These are phyloP conservation scores for Agroathelia rolfsii DNA, from an alignment of 1,284 basidiomycete species.

Conservation along the genomic window DNA sequence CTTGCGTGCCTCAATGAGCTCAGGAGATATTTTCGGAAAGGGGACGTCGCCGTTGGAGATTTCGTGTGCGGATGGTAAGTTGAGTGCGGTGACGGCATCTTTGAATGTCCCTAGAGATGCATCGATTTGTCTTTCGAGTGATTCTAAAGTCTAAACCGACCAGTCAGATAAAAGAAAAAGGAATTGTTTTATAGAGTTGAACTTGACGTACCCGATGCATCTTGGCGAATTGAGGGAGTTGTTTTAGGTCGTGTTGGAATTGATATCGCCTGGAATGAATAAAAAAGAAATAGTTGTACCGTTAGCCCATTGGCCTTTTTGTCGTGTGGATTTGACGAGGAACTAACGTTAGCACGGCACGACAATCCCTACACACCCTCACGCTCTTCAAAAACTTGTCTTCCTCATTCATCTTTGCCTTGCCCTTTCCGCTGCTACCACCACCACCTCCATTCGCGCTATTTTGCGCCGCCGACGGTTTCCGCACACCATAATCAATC, in stretches of 20 bases:
- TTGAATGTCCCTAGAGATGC: too few species aligned
- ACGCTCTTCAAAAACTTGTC: slow-evolving; percentile 73
- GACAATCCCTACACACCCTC: slow-evolving; percentile 76
- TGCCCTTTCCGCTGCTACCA: slow-evolving; percentile 16
- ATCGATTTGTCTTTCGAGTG: too few species aligned
- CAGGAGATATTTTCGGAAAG: too few species aligned
- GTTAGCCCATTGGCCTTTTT: too few species aligned
- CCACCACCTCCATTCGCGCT: slow-evolving; percentile 17
- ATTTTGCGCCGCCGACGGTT: too few species aligned
- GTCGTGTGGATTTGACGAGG: slow-evolving; percentile 4
- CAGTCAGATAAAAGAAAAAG: too few species aligned
- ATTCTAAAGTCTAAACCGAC: too few species aligned
- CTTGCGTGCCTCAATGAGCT: too few species aligned
- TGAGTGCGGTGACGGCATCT: slow-evolving; percentile 42
- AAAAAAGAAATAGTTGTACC: slow-evolving; percentile 1
- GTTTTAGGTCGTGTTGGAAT: slow-evolving; percentile 60
- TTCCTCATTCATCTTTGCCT: slow-evolving; percentile 32
- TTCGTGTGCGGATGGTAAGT: slow-evolving; percentile 57
- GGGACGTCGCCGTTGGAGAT: too few species aligned
- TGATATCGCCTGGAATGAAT: slow-evolving; percentile 56
- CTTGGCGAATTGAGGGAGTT: slow-evolving; percentile 53
- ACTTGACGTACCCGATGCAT: slow-evolving; percentile 53
- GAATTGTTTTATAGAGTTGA: background rate
- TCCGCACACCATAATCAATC: slow-evolving; percentile 74
- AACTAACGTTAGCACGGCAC: slow-evolving; percentile 66